phyloP scores from a whole-genome alignment of 441 rosid species.

The Euphorbia corollata region DNA sequence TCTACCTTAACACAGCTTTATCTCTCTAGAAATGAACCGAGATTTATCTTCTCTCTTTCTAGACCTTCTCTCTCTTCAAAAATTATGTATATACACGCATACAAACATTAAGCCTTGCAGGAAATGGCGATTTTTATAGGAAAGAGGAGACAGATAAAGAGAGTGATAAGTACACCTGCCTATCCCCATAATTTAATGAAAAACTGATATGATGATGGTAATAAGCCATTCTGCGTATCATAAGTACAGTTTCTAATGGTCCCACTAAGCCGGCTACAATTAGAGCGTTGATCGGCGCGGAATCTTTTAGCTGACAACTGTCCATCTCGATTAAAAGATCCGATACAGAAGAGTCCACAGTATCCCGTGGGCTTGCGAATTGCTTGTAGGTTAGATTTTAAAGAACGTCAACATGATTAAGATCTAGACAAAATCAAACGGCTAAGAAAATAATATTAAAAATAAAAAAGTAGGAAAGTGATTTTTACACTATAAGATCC shows the following conservation, averaged over 20 bases:
- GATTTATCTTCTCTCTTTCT: slow-evolving; percentile 16
- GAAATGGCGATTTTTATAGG: slow-evolving; percentile 47
- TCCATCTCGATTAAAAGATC: slow-evolving; percentile 17
- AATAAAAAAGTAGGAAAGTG: slow-evolving; percentile 10
- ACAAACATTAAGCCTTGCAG: slow-evolving; percentile 41
- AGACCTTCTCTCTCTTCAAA: slow-evolving; percentile 19
- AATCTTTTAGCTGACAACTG: slow-evolving; percentile 60
- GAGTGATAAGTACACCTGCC: fast-evolving
- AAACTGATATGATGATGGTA: fast-evolving
- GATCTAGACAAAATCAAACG: slow-evolving; percentile 20
- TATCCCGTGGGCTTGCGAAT: not conserved
- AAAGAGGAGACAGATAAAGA: slow-evolving; percentile 42
- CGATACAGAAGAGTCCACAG: not conserved
- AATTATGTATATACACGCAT: slow-evolving; percentile 5
- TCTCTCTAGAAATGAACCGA: slow-evolving; percentile 28
- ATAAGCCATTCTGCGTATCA: fast-evolving
- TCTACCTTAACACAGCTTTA: slow-evolving; percentile 14
- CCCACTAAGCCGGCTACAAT: slow-evolving; percentile 62
- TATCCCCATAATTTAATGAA: slow-evolving; percentile 12
- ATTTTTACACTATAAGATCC: slow-evolving; percentile 32
- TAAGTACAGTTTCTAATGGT: slow-evolving; percentile 21
- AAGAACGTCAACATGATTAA: slow-evolving; percentile 5
- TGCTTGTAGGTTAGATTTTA: no score
- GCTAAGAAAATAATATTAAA: not conserved
- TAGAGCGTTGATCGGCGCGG: slow-evolving; percentile 67